Percentiles rank a stretch among this genome's conserved stretches.
phyloP scores from a whole-genome alignment of 352 stramenopile genomes.

The Pythium insidiosum region DNA sequence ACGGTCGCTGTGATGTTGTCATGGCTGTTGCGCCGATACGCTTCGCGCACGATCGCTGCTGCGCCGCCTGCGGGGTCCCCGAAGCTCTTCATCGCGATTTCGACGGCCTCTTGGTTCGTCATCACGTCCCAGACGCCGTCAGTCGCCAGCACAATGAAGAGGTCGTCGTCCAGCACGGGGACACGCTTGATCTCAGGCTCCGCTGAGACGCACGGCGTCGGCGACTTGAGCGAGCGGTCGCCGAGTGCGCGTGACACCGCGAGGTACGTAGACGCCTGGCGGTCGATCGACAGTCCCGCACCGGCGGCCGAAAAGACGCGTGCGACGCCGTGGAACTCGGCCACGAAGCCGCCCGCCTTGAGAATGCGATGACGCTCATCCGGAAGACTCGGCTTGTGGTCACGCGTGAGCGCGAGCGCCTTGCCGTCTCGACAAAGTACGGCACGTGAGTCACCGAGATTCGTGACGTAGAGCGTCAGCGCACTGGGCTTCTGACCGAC shows the following conservation, averaged over 20 bases:
- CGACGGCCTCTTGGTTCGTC: constrained; percentile 46
- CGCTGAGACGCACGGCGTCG: constrained; percentile 20
- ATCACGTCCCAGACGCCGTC: constrained; percentile 61
- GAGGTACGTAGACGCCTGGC: constrained; percentile 22
- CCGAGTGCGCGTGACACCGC: constrained; percentile 57
- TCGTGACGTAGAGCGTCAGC: constrained; percentile 41
- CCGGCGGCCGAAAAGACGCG: constrained; percentile 46
- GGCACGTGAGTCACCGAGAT: constrained; percentile 55
- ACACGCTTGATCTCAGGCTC: no score
- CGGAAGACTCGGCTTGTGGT: constrained; percentile 46
- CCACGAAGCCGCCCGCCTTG: constrained; percentile 38
- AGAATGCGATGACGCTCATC: constrained; percentile 46
- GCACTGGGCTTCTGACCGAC: constrained; percentile 11
- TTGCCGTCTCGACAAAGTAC: constrained; percentile 36
- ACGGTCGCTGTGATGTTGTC: constrained; percentile 2
- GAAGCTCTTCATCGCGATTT: constrained; percentile 32
- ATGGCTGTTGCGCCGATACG: constrained; percentile 25
- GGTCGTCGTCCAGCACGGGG: no score
- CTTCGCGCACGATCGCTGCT: constrained; percentile 41
- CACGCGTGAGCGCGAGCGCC: constrained; percentile 32
- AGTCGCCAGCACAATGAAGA: constrained; percentile 51
- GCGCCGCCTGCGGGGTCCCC: constrained; percentile 31
- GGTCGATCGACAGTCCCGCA: constrained; percentile 20
- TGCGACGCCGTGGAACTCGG: constrained; percentile 30
- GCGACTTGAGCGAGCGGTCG: constrained; percentile 40